phyloP scores from a whole-genome alignment of 441 rosid genomes.

The Heliophila coronopifolia region DNA sequence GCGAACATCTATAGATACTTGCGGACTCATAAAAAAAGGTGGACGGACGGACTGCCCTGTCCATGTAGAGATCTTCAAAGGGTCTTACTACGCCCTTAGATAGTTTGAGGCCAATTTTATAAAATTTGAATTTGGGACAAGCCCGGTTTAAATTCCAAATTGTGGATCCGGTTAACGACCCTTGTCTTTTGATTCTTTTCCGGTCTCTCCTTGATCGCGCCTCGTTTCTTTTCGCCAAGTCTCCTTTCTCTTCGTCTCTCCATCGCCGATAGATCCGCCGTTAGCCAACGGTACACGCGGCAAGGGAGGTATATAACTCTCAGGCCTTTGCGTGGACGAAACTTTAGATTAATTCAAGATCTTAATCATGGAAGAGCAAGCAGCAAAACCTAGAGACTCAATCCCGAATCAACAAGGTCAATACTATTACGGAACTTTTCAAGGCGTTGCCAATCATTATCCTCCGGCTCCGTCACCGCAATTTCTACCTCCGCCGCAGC shows the following conservation, averaged over 20 bases:
- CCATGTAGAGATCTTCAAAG: too few species aligned
- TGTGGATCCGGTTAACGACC: background rate
- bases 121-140: background rate
- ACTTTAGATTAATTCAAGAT: slow-evolving; percentile 14
- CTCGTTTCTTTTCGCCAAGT: background rate
- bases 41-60: too few species aligned
- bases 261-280: background rate
- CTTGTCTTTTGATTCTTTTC: background rate
- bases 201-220: too few species aligned
- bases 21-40: too few species aligned
- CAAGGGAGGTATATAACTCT: background rate
- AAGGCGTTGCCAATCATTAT: slow-evolving; percentile 72
- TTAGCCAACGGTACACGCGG: slow-evolving; percentile 3
- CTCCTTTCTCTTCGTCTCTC: background rate
- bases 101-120: background rate
- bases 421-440: slow-evolving; percentile 72
- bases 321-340: background rate
- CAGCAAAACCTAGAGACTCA: slow-evolving; percentile 29
- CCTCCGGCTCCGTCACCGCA: slow-evolving; percentile 43
- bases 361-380: slow-evolving; percentile 40
- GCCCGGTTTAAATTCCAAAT: background rate
- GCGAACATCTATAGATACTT: too few species aligned
- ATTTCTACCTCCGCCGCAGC: slow-evolving; percentile 39
- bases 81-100: background rate
- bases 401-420: slow-evolving; percentile 26